Evolutionary conservation across 371 early-diverging fungal genomes (phyloP).

Genomic region (Mortierella sp.): DNA sequence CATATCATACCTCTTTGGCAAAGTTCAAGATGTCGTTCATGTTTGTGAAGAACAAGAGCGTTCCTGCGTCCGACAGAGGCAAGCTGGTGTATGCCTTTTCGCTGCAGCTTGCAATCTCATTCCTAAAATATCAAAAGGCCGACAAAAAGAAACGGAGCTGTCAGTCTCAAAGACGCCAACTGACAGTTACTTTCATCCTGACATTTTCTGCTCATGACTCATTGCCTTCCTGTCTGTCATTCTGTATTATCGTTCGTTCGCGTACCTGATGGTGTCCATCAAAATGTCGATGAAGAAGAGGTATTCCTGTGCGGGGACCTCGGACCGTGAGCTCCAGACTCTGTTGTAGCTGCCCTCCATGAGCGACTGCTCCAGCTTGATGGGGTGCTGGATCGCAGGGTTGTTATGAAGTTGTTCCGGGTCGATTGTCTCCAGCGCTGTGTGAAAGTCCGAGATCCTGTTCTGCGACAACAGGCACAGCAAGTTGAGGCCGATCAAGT

Average conservation of each 20-base stretch:
- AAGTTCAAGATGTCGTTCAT: conserved; percentile 84
- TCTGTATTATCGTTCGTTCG: too few relatives aligned
- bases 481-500: conserved; percentile 92
- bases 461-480: conserved; percentile 93
- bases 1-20: conserved; percentile 74
- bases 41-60: conserved; percentile 87
- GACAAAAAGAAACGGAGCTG: background rate
- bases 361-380: conserved; percentile 91
- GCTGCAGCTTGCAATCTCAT: conserved; percentile 95
- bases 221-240: too few relatives aligned
- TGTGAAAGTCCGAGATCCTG: conserved; percentile 95
- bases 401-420: conserved; percentile 84
- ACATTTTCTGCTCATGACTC: too few relatives aligned
- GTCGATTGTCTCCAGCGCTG: conserved; percentile 91
- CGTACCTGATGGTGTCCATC: conserved; percentile 90
- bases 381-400: conserved; percentile 89
- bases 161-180: background rate
- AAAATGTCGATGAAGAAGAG: conserved; percentile 93
- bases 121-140: conserved; percentile 61
- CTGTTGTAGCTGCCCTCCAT: conserved; percentile 98
- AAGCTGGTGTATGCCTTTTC: conserved; percentile 92
- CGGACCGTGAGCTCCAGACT: conserved; percentile 90
- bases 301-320: conserved; percentile 92
- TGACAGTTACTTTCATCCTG: background rate
- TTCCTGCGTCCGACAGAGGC: conserved; percentile 90